Base-by-base conservation (phyloP, 2,329 filamentous ascomycete species). In the Apiospora aurea region DNA sequence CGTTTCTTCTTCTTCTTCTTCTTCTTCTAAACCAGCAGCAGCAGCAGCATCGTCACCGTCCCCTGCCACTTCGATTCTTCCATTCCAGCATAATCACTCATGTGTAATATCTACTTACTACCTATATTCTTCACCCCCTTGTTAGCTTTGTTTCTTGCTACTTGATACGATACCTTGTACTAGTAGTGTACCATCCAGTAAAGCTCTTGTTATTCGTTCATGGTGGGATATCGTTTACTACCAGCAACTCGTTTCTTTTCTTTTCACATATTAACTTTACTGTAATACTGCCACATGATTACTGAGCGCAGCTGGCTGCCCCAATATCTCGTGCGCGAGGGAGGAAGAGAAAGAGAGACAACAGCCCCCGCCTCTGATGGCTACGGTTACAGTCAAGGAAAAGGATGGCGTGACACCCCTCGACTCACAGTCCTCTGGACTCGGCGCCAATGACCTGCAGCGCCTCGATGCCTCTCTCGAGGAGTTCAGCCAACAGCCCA, bases 291-390 rank as follows among this genome's bases (percentile, higher is more conserved):
- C 34, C 57, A 34, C 34, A 41, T 64, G 34, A 21, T n/a, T 14
- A 41, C 38, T 11, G 57, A n/a, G 57, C n/a, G 57, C 57, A 64
- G 57, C 57, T 41, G 57, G 57, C 57, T 64, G 57, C 57, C 57
- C 57, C 21, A 41, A 13, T 4, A 41, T 64, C 57, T 41, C 57
- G 57, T 41, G 57, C 57, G 57, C 29, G 57, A 41, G 34, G 34
- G 57, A 64, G 57, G 57, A 64, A 24, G 34, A 64, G 57, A 41
- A 24, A 64, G 57, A 64, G 57, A 64, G 18, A 64, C 34, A 34
- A 5, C 7, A n/a, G 6, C 57, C 57, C 57, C 57, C 57, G 57
- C 57, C 57, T 41, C 21, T 41, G 57, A 64, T 64, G 57, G 57
- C 57, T 64, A 64, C 57, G 57, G 34, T 41, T 41, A 64, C 57